Conservation (phyloP, 495 filamentous ascomycete species). For the Penicillium alfredii region DNA sequence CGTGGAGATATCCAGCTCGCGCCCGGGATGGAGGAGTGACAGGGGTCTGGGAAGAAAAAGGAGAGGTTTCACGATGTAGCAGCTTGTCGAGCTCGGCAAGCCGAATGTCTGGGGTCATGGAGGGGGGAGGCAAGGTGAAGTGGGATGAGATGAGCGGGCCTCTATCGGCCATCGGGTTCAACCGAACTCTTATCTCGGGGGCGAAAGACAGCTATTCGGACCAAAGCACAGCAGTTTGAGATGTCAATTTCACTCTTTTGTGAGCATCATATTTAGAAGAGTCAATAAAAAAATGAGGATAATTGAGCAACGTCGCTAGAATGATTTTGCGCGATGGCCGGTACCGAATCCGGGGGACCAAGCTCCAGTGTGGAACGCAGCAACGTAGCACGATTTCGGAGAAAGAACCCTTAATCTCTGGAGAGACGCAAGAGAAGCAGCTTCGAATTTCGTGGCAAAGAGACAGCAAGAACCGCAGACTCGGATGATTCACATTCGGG, state of each 20-base stretch:
- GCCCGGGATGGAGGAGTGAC: slow-evolving; percentile 4
- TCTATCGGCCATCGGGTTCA: slow-evolving; percentile 23
- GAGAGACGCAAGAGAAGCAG: too few species aligned
- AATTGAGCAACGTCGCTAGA: neutral
- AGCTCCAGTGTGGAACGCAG: neutral
- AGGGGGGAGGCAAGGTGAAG: slow-evolving; percentile 8
- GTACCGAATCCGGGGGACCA: slow-evolving; percentile 10
- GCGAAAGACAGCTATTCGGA: neutral
- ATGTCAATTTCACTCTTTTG: too few species aligned
- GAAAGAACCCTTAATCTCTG: too few species aligned
- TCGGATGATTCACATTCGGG: slow-evolving; percentile 3
- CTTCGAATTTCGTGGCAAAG: too few species aligned
- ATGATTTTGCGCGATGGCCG: slow-evolving; percentile 4
- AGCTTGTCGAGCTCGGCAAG: neutral
- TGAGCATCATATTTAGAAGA: too few species aligned
- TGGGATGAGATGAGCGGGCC: slow-evolving; percentile 16
- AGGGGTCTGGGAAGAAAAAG: slow-evolving; percentile 4
- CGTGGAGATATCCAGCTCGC: slow-evolving; percentile 16
- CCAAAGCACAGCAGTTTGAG: too few species aligned
- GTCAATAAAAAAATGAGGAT: neutral
- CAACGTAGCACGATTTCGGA: neutral
- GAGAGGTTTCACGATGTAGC: slow-evolving; percentile 1
- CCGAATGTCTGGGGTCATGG: slow-evolving; percentile 5
- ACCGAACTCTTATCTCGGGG: slow-evolving; percentile 22
- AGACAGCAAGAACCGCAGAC: too few species aligned